A percentile compares a stretch with the other conserved stretches of the same genome.
Evolutionary conservation across 495 filamentous ascomycete genomes (phyloP).

Genomic region (Lophiotrema nucula): DNA sequence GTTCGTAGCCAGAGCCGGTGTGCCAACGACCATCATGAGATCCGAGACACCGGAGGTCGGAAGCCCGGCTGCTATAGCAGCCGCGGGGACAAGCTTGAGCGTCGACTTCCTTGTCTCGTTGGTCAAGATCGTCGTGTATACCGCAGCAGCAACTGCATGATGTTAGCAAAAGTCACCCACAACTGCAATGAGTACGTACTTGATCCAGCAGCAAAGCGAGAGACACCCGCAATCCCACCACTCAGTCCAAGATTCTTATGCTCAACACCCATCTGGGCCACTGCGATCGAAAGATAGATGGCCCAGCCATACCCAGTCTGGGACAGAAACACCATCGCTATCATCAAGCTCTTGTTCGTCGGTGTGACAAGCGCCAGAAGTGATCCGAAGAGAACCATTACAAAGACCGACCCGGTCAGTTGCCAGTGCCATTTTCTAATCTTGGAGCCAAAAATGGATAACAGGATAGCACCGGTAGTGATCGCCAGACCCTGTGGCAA

Average conservation of each 20-base stretch:
- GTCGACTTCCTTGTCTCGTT: slow-evolving; percentile 10
- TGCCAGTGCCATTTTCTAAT: slow-evolving; percentile 28
- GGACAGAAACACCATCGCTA: slow-evolving; percentile 39
- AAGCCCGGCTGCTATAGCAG: slow-evolving; percentile 23
- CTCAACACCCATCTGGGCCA: slow-evolving; percentile 38
- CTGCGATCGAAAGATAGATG: slow-evolving; percentile 28
- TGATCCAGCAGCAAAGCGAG: slow-evolving; percentile 36
- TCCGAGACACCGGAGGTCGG: not conserved
- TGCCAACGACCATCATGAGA: too few species aligned
- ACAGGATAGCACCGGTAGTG: slow-evolving; percentile 18
- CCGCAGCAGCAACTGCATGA: too few species aligned
- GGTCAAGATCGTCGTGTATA: slow-evolving; percentile 27
- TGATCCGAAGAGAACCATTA: slow-evolving; percentile 33
- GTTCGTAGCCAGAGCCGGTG: slow-evolving; percentile 26
- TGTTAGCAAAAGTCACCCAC: too few species aligned
- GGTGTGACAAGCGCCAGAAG: slow-evolving; percentile 38
- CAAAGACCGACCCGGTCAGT: slow-evolving; percentile 4
- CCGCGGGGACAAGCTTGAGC: slow-evolving; percentile 16
- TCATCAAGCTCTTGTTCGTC: slow-evolving; percentile 36
- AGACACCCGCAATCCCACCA: slow-evolving; percentile 35
- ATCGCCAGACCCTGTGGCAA: not conserved
- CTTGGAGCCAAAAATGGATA: slow-evolving; percentile 12
- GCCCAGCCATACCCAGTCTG: slow-evolving; percentile 39
- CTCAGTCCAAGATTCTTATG: slow-evolving; percentile 39
- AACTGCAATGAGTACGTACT: too few species aligned